Evolutionary conservation across 495 filamentous ascomycete species (phyloP).

Genomic region (Neurospora sublineolata): DNA sequence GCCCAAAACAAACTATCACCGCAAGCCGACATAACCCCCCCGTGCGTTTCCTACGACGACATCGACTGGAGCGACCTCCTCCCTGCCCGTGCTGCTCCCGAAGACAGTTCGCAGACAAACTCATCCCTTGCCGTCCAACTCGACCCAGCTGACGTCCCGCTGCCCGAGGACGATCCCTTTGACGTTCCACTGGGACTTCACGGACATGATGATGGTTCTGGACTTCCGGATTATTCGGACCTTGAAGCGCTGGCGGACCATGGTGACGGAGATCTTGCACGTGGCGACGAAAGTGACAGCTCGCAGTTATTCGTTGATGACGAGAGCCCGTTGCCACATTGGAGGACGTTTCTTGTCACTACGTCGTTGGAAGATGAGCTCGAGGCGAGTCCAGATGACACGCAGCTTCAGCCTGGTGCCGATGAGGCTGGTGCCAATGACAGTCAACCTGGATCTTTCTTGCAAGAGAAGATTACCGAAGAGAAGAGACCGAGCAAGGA

Average conservation of each 20-base stretch:
- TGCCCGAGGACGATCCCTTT: neutral
- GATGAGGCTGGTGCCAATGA: neutral
- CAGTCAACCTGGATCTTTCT: neutral
- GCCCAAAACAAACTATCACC: neutral
- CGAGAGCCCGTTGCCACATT: neutral
- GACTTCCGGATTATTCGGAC: neutral
- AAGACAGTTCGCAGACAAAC: neutral
- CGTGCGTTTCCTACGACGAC: neutral
- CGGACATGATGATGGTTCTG: neutral
- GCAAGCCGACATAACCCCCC: neutral
- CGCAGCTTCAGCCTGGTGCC: neutral
- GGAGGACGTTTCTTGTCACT: neutral
- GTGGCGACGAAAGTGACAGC: neutral
- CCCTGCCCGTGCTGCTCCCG: neutral
- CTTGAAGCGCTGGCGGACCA: neutral
- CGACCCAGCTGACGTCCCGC: neutral
- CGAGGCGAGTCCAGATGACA: neutral
- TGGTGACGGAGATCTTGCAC: neutral
- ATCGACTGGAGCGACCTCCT: neutral
- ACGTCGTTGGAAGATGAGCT: neutral
- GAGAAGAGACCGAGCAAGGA: neutral
- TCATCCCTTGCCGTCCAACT: neutral
- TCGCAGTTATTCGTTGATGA: neutral
- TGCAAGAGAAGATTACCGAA: neutral
- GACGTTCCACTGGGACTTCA: neutral